Conservation (phyloP, 2,329 filamentous ascomycete genomes). For the Fusarium citri region DNA sequence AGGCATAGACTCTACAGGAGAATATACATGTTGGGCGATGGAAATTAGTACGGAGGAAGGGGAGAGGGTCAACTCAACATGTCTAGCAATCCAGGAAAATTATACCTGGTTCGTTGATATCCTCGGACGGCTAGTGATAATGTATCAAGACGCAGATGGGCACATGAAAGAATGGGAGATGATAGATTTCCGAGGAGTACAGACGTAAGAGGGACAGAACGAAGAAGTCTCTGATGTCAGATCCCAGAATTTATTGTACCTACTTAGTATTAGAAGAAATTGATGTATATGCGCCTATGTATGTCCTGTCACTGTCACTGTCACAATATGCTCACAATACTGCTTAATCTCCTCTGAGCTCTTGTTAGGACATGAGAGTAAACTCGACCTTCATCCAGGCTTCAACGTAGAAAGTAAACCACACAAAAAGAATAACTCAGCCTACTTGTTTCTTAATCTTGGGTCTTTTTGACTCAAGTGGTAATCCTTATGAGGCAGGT, state of each 20-base stretch:
- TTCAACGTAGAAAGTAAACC: neutral
- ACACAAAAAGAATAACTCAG: neutral
- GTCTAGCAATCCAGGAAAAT: neutral
- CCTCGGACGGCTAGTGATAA: slow-evolving; percentile 10
- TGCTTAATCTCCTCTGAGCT: neutral
- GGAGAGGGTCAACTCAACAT: neutral
- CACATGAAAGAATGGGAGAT: neutral
- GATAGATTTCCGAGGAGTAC: slow-evolving; percentile 7
- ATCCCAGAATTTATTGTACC: no score
- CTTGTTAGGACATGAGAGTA: neutral
- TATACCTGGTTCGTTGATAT: slow-evolving; percentile 15
- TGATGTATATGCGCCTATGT: no score
- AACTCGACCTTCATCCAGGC: no score
- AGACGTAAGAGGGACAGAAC: neutral
- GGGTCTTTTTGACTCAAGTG: accelerated
- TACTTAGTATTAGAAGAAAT: no score
- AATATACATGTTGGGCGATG: neutral
- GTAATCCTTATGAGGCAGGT: neutral
- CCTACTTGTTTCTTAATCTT: neutral
- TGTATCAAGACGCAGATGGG: neutral
- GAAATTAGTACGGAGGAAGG: slow-evolving; percentile 13
- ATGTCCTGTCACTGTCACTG: no score
- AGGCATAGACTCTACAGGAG: neutral
- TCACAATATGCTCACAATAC: neutral
- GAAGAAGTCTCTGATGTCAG: no score